phyloP scores from a whole-genome alignment of 2,329 filamentous ascomycete species.

The Ophiosphaerella korrae region DNA sequence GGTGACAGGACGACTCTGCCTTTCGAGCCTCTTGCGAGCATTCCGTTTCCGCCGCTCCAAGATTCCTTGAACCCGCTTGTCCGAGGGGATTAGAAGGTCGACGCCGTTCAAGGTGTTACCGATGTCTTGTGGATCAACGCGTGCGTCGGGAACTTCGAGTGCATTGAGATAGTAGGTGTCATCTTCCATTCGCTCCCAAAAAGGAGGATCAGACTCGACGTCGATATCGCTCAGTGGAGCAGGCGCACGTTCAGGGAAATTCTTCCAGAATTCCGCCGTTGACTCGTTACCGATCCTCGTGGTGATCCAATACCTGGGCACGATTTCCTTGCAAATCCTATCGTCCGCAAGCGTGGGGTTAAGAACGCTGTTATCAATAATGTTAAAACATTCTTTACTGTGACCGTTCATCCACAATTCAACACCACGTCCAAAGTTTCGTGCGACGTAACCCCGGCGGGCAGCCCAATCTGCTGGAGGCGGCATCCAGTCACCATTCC shows the following conservation, averaged over 20 bases:
- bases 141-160: slow-evolving; percentile 27
- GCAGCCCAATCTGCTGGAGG: slow-evolving; percentile 55
- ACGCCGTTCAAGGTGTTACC: slow-evolving; percentile 14
- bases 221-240: slow-evolving; percentile 30
- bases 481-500: slow-evolving; percentile 53
- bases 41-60: slow-evolving; percentile 15
- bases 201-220: slow-evolving; percentile 25
- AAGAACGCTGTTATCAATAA: slow-evolving; percentile 8
- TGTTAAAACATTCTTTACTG: slow-evolving; percentile 7
- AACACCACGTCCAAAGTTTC: slow-evolving; percentile 40
- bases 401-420: slow-evolving; percentile 38
- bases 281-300: slow-evolving; percentile 26
- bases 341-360: slow-evolving; percentile 7
- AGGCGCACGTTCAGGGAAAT: slow-evolving; percentile 24
- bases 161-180: slow-evolving; percentile 11
- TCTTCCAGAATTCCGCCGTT: slow-evolving; percentile 34
- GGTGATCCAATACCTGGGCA: slow-evolving; percentile 37
- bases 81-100: slow-evolving; percentile 11
- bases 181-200: slow-evolving; percentile 37
- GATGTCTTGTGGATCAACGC: slow-evolving; percentile 23
- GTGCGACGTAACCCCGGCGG: slow-evolving; percentile 36
- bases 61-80: slow-evolving; percentile 12
- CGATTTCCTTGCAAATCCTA: slow-evolving; percentile 26
- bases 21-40: slow-evolving; percentile 21
- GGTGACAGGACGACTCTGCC: slow-evolving; percentile 27